These are phyloP conservation scores for Neurospora cerealis DNA, from an alignment of 495 filamentous ascomycete species.

Conservation along the genomic window DNA sequence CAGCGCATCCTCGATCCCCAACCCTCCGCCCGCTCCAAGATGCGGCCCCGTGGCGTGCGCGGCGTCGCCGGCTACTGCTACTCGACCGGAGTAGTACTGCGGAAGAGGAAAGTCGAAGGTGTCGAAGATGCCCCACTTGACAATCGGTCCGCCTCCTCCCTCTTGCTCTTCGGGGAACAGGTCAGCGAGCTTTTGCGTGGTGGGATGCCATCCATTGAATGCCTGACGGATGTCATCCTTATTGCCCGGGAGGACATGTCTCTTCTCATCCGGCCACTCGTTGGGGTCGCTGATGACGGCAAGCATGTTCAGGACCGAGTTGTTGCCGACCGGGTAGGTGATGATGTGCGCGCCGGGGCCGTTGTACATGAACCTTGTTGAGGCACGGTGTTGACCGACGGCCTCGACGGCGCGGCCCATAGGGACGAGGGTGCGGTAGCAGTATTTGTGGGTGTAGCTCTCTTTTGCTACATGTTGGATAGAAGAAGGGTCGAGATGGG, in stretches of 20 bases:
- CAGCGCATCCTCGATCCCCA: constrained; percentile 46
- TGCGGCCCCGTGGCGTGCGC: constrained; percentile 33
- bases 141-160: constrained; percentile 11
- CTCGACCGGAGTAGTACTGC: constrained; percentile 25
- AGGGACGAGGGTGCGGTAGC: constrained; percentile 31
- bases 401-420: constrained; percentile 23
- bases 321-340: constrained; percentile 30
- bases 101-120: constrained; percentile 33
- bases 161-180: constrained; percentile 26
- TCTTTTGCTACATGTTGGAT: constrained; percentile 11
- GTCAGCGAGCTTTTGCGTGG: constrained; percentile 27
- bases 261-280: constrained; percentile 22
- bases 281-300: constrained; percentile 27
- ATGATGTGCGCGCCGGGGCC: constrained; percentile 29
- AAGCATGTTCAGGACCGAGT: constrained; percentile 29
- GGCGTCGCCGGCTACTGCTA: constrained; percentile 41
- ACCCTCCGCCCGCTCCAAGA: constrained; percentile 45
- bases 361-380: constrained; percentile 33
- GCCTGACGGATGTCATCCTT: constrained; percentile 21
- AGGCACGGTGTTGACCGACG: constrained; percentile 16
- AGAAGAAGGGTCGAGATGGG: constrained; percentile 4
- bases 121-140: constrained; percentile 50
- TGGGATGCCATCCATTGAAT: constrained; percentile 30
- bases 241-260: constrained; percentile 21
- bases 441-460: constrained; percentile 31